phyloP scores from a whole-genome alignment of 306 rosid genomes.

The Corylus avellana region DNA sequence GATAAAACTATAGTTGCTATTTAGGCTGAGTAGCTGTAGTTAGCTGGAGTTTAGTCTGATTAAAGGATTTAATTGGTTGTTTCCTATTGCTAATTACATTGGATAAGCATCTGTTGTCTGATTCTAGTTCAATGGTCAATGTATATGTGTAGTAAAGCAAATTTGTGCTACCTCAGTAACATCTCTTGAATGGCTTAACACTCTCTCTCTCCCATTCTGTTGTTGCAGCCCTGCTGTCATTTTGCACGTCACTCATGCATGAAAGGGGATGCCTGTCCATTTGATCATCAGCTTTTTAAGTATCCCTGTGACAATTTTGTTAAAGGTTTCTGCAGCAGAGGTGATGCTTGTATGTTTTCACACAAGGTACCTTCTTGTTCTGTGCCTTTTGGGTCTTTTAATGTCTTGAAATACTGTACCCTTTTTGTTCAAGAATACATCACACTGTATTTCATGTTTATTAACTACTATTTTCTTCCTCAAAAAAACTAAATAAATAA shows the following conservation, averaged over 20 bases:
- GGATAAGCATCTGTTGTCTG: background rate
- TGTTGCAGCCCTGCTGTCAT: conserved; percentile 73
- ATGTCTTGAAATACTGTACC: background rate
- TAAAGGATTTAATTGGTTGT: background rate
- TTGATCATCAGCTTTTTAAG: conserved; percentile 79
- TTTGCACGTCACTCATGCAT: conserved; percentile 76
- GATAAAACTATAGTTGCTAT: background rate
- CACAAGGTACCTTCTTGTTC: conserved; percentile 65
- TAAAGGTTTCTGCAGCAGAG: conserved; percentile 72
- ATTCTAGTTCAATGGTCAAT: background rate
- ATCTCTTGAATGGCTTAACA: conserved; percentile 2
- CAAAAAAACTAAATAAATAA: background rate
- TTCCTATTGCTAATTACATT: background rate
- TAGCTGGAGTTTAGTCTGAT: background rate
- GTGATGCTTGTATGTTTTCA: conserved; percentile 66
- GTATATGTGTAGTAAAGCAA: background rate
- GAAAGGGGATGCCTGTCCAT: conserved; percentile 93
- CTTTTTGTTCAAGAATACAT: background rate
- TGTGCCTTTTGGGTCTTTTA: background rate
- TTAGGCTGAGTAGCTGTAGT: background rate
- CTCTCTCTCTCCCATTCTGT: conserved; percentile 24
- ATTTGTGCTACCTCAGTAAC: conserved; percentile 2
- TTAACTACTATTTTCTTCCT: background rate
- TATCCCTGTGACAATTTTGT: conserved; percentile 72
- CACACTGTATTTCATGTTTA: background rate